Evolutionary conservation across 2,329 filamentous ascomycete genomes (phyloP).

Genomic region (Chaetomium globosum): DNA sequence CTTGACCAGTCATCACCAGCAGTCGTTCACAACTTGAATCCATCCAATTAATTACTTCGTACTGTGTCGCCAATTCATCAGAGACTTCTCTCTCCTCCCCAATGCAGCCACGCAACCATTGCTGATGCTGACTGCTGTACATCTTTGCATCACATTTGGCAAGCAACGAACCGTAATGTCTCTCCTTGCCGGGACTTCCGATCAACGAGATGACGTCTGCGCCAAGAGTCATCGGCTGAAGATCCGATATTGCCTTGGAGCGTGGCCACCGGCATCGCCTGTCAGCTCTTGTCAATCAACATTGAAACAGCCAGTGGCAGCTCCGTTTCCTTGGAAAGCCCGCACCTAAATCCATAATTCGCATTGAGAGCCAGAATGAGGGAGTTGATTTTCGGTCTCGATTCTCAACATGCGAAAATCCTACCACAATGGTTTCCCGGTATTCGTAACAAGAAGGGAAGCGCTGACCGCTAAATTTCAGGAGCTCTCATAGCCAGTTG

Average conservation of each 20-base stretch:
- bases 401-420: background rate
- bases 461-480: slow-evolving; percentile 3
- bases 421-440: background rate
- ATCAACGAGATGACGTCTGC: slow-evolving; percentile 6
- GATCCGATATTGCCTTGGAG: slow-evolving; percentile 8
- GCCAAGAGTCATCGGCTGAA: slow-evolving; percentile 2
- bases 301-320: background rate
- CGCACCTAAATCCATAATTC: background rate
- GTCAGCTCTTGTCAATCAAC: background rate
- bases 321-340: background rate
- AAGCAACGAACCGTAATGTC: background rate
- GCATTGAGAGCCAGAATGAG: background rate
- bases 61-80: background rate
- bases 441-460: background rate
- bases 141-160: background rate
- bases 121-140: background rate
- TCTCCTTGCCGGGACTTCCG: background rate
- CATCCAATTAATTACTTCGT: background rate
- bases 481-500: slow-evolving; percentile 12
- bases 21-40: background rate
- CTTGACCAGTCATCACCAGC: background rate
- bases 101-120: background rate
- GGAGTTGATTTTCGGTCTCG: background rate
- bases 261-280: slow-evolving; percentile 4
- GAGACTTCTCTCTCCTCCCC: background rate